Conservation (phyloP, 2,329 filamentous ascomycete species). For the Epichloe festucae region DNA sequence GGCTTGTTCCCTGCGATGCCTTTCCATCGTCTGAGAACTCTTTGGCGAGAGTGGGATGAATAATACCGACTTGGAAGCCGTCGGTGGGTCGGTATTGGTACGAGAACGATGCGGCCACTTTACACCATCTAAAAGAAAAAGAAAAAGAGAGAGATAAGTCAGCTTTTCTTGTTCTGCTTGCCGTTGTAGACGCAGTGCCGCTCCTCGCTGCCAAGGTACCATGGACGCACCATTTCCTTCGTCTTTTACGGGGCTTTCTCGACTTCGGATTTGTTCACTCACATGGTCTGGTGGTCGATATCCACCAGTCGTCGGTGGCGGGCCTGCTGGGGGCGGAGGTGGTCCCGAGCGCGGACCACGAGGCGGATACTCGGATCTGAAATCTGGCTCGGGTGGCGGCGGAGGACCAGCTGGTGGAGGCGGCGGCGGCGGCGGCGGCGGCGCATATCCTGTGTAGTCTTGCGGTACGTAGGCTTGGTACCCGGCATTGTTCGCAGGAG, state of each 20-base stretch:
- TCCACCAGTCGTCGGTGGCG: slow-evolving; percentile 18
- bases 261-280: slow-evolving; percentile 25
- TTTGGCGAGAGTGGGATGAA: slow-evolving; percentile 38
- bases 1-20: slow-evolving; percentile 25
- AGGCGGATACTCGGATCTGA: slow-evolving; percentile 9
- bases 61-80: slow-evolving; percentile 26
- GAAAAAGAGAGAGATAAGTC: not conserved
- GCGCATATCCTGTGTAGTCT: slow-evolving; percentile 29
- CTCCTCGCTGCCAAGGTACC: slow-evolving; percentile 14
- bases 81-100: not conserved
- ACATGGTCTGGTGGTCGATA: slow-evolving; percentile 28
- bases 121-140: slow-evolving; percentile 17
- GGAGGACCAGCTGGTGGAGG: slow-evolving; percentile 22
- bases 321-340: slow-evolving; percentile 22
- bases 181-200: not conserved
- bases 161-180: slow-evolving; percentile 11
- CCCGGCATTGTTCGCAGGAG: slow-evolving; percentile 15
- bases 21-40: slow-evolving; percentile 31
- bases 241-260: slow-evolving; percentile 11
- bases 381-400: slow-evolving; percentile 6
- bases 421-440: slow-evolving; percentile 13
- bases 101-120: slow-evolving; percentile 4
- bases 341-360: slow-evolving; percentile 15
- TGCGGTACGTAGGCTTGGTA: slow-evolving; percentile 29
- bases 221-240: slow-evolving; percentile 26